These are phyloP conservation scores for Penicillium lividum DNA, from an alignment of 495 filamentous ascomycete genomes.

Conservation along the genomic window DNA sequence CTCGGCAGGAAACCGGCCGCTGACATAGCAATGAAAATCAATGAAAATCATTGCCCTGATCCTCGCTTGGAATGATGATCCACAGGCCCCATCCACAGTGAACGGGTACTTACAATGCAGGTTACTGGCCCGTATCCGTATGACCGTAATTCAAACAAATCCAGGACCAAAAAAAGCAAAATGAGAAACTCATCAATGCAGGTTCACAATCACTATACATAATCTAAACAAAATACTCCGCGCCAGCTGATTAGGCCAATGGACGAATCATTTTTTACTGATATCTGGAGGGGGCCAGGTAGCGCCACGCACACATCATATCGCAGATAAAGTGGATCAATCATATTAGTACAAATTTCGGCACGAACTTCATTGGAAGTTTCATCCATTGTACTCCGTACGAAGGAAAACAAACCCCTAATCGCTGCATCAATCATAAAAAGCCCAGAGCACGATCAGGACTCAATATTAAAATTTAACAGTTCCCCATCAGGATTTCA, in stretches of 20 bases:
- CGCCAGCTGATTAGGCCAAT: not conserved
- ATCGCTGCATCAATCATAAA: not conserved
- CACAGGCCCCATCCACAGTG: conserved; percentile 4
- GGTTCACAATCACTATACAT: too few relatives aligned
- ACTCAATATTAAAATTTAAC: not conserved
- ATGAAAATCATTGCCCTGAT: not conserved
- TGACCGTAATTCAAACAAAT: too few relatives aligned
- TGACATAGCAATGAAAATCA: not conserved
- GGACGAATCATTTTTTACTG: not conserved
- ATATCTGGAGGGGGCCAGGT: not conserved
- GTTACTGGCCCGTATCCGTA: not conserved
- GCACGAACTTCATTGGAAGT: not conserved
- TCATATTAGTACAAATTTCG: not conserved
- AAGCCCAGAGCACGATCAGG: not conserved
- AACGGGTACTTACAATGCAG: not conserved
- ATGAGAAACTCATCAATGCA: not conserved
- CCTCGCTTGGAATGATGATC: conserved; percentile 10
- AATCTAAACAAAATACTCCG: not conserved
- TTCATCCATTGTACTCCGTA: too few relatives aligned
- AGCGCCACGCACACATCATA: not conserved
- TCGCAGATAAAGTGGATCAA: not conserved
- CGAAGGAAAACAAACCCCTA: not conserved
- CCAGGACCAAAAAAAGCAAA: not conserved
- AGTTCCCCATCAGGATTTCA: not conserved
- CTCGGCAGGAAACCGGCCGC: not conserved